Evolutionary conservation across 192 early-diverging fungal species (phyloP).

Genomic region (Backusella psychrophila): DNA sequence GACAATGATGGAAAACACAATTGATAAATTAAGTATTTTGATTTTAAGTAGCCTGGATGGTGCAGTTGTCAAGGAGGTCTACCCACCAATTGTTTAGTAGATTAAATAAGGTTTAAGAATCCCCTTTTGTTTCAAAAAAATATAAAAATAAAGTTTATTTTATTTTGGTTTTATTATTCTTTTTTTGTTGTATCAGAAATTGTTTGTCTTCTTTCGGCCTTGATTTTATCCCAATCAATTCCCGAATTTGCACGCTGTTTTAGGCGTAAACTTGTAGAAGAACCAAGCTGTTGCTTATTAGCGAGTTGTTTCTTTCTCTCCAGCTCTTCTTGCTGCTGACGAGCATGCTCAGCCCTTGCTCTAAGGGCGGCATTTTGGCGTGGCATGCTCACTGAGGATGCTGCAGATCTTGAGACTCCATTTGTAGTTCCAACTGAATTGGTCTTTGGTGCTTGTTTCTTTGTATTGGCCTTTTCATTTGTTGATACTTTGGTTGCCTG

Average conservation of each 20-base stretch:
- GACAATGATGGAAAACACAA: neutral
- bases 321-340: slow-evolving; percentile 23
- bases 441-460: neutral
- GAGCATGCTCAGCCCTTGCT: slow-evolving; percentile 25
- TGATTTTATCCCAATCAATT: slow-evolving; percentile 20
- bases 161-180: neutral
- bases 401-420: neutral
- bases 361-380: slow-evolving; percentile 23
- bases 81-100: slow-evolving; percentile 14
- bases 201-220: slow-evolving; percentile 15
- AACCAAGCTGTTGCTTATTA: neutral
- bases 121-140: neutral
- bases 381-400: slow-evolving; percentile 4
- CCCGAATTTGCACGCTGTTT: slow-evolving; percentile 16
- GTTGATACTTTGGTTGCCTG: neutral
- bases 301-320: slow-evolving; percentile 9
- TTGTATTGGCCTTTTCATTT: neutral
- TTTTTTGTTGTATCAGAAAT: neutral
- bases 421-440: neutral
- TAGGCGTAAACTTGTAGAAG: slow-evolving; percentile 4
- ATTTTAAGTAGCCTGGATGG: slow-evolving; percentile 19
- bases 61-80: slow-evolving; percentile 29
- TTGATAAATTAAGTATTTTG: slow-evolving; percentile 23
- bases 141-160: neutral
- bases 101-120: neutral